phyloP scores from a whole-genome alignment of 108 stramenopile genomes.

The Cyclotella kingstonii region DNA sequence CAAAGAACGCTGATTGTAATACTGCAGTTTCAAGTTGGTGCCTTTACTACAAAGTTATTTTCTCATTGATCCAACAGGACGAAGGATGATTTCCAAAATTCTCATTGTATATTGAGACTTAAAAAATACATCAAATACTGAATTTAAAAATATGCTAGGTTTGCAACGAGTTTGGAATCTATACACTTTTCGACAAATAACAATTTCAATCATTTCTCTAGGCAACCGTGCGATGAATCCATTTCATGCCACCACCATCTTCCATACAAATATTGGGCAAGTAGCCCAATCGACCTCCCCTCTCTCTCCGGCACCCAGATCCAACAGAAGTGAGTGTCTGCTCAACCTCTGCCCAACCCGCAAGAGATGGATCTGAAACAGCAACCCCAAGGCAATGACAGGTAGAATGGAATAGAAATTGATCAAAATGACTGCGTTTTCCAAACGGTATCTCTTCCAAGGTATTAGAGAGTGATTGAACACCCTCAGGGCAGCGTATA shows the following conservation, averaged over 20 bases:
- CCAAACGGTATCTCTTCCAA: constrained; percentile 19
- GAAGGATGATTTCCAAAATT: too few relatives aligned
- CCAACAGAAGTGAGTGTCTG: constrained; percentile 30
- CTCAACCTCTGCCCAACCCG: constrained; percentile 35
- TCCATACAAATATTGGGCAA: constrained; percentile 4
- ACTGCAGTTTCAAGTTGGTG: too few relatives aligned
- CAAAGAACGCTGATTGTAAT: too few relatives aligned
- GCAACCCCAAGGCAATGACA: constrained; percentile 17
- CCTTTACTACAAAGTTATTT: too few relatives aligned
- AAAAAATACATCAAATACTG: too few relatives aligned
- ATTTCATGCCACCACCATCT: constrained; percentile 8
- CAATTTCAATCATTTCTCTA: too few relatives aligned
- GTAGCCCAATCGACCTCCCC: constrained; percentile 28
- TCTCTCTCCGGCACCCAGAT: constrained; percentile 13
- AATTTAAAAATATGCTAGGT: too few relatives aligned
- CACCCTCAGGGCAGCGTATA: constrained; percentile 25
- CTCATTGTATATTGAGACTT: too few relatives aligned
- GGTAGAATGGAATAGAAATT: constrained; percentile 36
- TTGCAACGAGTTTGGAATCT: too few relatives aligned
- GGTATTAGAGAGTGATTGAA: constrained; percentile 6
- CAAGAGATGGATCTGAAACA: constrained; percentile 29
- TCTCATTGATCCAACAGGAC: too few relatives aligned
- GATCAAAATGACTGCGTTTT: constrained; percentile 38
- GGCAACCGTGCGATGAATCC: constrained; percentile 12
- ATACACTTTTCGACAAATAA: too few relatives aligned